Percentiles rank a stretch among this genome's conserved stretches.
Evolutionary conservation across 2,329 filamentous ascomycete species (phyloP).

Genomic region (Hypoxylon sp.): DNA sequence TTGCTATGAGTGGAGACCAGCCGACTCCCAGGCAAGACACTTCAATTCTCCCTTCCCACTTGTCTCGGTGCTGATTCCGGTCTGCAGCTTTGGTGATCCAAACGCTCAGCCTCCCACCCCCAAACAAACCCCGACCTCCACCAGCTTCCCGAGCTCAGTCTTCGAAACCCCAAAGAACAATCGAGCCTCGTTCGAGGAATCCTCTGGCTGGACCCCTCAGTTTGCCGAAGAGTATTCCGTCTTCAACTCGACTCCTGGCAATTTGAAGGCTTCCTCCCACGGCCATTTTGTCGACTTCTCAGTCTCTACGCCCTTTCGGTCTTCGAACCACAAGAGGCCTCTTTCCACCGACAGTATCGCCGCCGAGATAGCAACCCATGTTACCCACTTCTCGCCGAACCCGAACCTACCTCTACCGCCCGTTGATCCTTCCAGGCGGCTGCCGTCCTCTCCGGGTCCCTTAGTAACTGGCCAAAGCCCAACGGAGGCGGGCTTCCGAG

Average conservation of each 20-base stretch:
- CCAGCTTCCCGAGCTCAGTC: conserved; percentile 67
- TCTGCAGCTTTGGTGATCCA: conserved; percentile 72
- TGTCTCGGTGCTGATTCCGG: conserved; percentile 44
- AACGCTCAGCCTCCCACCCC: conserved; percentile 73
- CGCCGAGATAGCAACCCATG: conserved; percentile 71
- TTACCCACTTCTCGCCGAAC: conserved; percentile 71
- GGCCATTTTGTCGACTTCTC: conserved; percentile 64
- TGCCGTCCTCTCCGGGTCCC: conserved; percentile 71
- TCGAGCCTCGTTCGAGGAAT: conserved; percentile 64
- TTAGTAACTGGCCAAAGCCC: conserved; percentile 54
- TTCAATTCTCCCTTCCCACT: conserved; percentile 39
- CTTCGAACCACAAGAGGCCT: conserved; percentile 63
- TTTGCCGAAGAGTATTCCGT: conserved; percentile 77
- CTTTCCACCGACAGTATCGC: conserved; percentile 66
- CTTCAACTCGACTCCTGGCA: conserved; percentile 75
- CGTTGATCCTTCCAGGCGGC: conserved; percentile 70
- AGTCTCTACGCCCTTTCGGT: conserved; percentile 56
- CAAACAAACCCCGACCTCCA: conserved; percentile 69
- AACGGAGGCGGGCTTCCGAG: conserved; percentile 53
- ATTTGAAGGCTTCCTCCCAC: conserved; percentile 64
- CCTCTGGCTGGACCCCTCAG: conserved; percentile 70
- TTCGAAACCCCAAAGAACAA: conserved; percentile 70
- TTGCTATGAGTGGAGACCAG: conserved; percentile 77
- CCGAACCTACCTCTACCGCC: conserved; percentile 69
- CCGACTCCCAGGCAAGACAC: conserved; percentile 66